Evolutionary conservation across 225 moss, liverwort and hornwort genomes (phyloP), one percentile per base, ranked within the genome.

Genomic region (Pseudoscleropodium purum): DNA sequence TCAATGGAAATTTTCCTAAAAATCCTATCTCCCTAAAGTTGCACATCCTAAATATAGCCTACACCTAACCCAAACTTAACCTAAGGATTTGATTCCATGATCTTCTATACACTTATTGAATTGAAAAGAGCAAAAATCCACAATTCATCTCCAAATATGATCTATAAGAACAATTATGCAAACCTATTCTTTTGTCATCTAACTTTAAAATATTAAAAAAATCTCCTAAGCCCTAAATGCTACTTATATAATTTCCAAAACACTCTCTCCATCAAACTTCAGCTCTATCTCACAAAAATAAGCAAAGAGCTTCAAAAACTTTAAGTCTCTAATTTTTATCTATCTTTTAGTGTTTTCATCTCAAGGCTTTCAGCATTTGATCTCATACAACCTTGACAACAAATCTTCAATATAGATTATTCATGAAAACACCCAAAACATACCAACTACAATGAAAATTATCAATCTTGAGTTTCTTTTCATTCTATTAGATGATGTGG

Each of bases 151-250:
- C 4, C 10, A 30, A 9, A 10, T 74, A 29, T 3, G 2, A 74
- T 74, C 10, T 3, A 29, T 17, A 74, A 30, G 5, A 45, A 74
- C 6, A 29, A 30, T 30, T 18, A 10, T 0, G 0, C 3, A 45
- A 74, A 30, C 1, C 10, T 16, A 15, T 17, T 74, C 3, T 74
- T 30, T 30, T 23, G 6, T 36, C 6, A 3, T 72, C 0, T 72
- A 41, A 72, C 8, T 72, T 8, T 14, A 41, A 29, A 74, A 10
- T 1, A 27, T n/a, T 11, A 13, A 68, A n/a, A n/a, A 19, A 27
- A 74, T 18, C 43, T 74, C 2, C 4, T 30, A 6, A 30, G 17
- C 0, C 6, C 0, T 29, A 10, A 45, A 30, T 0, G 0, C 9
- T 45, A 75, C 47, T 47, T 2, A 10, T 0, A 11, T 3, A 69